Conservation (phyloP, 257 asterid genomes). For the Buddleja alternifolia region DNA sequence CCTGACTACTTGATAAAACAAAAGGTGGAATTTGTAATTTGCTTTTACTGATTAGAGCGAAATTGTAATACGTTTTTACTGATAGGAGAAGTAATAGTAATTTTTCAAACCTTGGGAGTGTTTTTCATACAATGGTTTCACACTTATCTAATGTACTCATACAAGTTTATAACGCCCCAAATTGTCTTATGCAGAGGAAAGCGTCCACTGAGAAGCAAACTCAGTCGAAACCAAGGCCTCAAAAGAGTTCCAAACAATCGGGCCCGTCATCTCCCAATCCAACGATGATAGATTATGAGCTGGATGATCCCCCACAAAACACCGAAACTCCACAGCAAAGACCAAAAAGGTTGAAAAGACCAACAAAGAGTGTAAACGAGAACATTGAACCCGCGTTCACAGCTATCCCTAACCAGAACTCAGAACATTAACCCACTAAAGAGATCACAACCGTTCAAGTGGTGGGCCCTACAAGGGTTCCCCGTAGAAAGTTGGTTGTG, state of each 20-base stretch:
- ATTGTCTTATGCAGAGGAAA: conserved; percentile 64
- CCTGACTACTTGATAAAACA: too few species aligned
- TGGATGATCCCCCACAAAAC: conserved; percentile 49
- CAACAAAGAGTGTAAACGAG: conserved; percentile 89
- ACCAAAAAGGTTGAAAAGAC: conserved; percentile 91
- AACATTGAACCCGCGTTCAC: conserved; percentile 89
- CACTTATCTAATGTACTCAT: neutral
- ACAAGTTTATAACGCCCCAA: neutral
- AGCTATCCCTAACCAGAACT: conserved; percentile 42
- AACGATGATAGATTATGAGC: conserved; percentile 44
- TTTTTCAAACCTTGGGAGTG: too few species aligned
- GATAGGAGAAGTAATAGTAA: too few species aligned
- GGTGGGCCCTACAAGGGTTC: too few species aligned
- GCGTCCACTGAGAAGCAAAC: conserved; percentile 55
- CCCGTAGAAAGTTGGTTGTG: neutral
- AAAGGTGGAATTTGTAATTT: too few species aligned
- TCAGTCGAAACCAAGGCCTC: conserved; percentile 53
- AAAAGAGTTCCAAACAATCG: conserved; percentile 51
- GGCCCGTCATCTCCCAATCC: conserved; percentile 53
- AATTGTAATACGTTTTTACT: too few species aligned
- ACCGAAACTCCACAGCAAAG: conserved; percentile 58
- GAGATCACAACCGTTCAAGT: too few species aligned
- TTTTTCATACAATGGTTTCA: too few species aligned
- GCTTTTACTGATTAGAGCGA: too few species aligned
- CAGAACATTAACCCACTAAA: conserved; percentile 34